Conservation (phyloP, 371 early-diverging fungal genomes). For the Mortierella sp. region DNA sequence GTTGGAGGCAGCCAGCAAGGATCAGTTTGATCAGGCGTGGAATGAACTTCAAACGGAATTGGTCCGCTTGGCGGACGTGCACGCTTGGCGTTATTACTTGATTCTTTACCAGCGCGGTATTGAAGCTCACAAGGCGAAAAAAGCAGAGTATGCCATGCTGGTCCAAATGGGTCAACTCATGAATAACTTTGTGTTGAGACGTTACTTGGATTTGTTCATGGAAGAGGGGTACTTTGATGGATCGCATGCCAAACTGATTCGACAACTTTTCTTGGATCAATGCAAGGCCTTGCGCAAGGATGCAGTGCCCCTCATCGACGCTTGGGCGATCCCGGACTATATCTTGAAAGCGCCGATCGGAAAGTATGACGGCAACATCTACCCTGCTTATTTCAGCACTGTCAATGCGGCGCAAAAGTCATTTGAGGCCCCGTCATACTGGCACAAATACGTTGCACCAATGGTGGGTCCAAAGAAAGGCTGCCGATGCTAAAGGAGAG, state of each 20-base stretch:
- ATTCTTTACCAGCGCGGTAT: conserved; percentile 39
- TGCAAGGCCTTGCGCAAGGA: conserved; percentile 67
- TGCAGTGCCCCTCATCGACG: conserved; percentile 71
- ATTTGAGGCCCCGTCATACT: conserved; percentile 42
- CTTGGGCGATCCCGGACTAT: conserved; percentile 72
- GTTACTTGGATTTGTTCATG: conserved; percentile 61
- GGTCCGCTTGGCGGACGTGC: conserved; percentile 54
- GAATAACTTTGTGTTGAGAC: conserved; percentile 52
- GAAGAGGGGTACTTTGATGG: conserved; percentile 64
- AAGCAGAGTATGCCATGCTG: conserved; percentile 36
- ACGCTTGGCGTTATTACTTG: conserved; percentile 52
- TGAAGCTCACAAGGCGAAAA: conserved; percentile 30
- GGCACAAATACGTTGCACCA: conserved; percentile 44
- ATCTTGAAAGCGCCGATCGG: conserved; percentile 74
- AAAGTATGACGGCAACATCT: conserved; percentile 72
- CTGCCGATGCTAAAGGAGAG: conserved; percentile 21
- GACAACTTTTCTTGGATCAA: conserved; percentile 57
- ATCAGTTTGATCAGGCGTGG: conserved; percentile 52
- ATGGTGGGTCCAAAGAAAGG: conserved; percentile 38
- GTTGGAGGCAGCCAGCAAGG: conserved; percentile 27
- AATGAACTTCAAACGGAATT: conserved; percentile 56
- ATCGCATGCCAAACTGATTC: conserved; percentile 59
- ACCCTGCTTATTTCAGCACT: conserved; percentile 48
- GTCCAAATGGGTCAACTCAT: conserved; percentile 48
- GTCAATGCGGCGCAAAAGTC: conserved; percentile 52